Evolutionary conservation across 176 grass and related monocot genomes (phyloP).

Genomic region (Oryza meyeriana): DNA sequence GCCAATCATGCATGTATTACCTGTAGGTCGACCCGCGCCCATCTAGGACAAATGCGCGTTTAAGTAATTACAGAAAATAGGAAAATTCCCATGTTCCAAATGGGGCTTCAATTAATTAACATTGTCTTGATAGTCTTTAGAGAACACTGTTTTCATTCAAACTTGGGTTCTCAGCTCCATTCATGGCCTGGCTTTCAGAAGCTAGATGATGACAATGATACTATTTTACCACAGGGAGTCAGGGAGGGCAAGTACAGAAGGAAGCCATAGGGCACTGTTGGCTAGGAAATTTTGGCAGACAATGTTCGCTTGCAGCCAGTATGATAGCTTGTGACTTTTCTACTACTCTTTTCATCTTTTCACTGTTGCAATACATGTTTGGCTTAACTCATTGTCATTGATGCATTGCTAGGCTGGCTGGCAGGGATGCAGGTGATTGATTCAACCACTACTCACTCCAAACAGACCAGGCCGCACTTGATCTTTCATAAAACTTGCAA

Average conservation of each 20-base stretch:
- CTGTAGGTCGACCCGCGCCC: too few species aligned
- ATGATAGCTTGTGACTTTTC: constrained; percentile 3
- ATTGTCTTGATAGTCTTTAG: neutral
- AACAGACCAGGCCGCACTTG: neutral
- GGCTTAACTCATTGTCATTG: neutral
- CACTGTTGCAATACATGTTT: constrained; percentile 21
- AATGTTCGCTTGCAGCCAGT: neutral
- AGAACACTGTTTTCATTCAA: neutral
- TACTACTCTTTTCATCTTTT: constrained; percentile 10
- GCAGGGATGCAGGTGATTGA: neutral
- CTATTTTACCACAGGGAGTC: neutral
- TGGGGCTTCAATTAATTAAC: neutral
- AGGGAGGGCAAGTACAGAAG: neutral
- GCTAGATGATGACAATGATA: neutral
- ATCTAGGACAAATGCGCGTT: too few species aligned
- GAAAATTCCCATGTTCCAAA: neutral
- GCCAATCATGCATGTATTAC: too few species aligned
- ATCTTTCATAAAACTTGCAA: neutral
- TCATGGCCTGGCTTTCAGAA: neutral
- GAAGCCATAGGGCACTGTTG: neutral
- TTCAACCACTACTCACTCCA: neutral
- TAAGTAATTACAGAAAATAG: too few species aligned
- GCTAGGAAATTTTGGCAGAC: constrained; percentile 3
- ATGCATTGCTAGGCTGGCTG: neutral
- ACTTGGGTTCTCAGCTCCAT: neutral